Evolutionary conservation across 2,329 filamentous ascomycete genomes (phyloP).

Genomic region (Eutypella sp.): DNA sequence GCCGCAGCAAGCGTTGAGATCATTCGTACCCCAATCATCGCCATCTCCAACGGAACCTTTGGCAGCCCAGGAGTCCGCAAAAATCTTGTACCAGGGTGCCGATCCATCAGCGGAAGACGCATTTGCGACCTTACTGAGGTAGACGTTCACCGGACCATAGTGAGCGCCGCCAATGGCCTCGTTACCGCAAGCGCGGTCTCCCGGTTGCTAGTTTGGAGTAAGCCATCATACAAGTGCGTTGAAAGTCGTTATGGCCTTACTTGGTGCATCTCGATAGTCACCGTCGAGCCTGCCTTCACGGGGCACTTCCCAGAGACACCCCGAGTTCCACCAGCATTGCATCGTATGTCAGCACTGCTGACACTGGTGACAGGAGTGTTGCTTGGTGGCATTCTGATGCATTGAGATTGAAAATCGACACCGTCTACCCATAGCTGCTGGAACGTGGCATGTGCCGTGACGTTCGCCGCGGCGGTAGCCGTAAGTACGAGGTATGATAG

Average conservation of each 20-base stretch:
- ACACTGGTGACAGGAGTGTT: conserved; percentile 49
- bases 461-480: conserved; percentile 33
- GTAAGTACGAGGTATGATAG: conserved; percentile 26
- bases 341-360: conserved; percentile 36
- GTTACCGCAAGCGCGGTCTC: conserved; percentile 39
- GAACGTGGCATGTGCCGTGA: conserved; percentile 45
- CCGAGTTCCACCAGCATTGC: conserved; percentile 33
- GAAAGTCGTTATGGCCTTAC: conserved; percentile 9
- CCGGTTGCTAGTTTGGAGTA: conserved; percentile 31
- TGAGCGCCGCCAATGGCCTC: conserved; percentile 51
- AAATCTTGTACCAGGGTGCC: conserved; percentile 49
- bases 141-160: conserved; percentile 49
- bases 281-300: conserved; percentile 30
- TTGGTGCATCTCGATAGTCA: conserved; percentile 28
- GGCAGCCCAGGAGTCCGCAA: conserved; percentile 39
- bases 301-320: conserved; percentile 39
- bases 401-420: conserved; percentile 38
- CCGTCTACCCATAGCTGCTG: conserved; percentile 49
- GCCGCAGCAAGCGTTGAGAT: conserved; percentile 34
- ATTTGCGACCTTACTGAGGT: conserved; percentile 45
- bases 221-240: not conserved
- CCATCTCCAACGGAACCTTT: conserved; percentile 35
- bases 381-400: conserved; percentile 42
- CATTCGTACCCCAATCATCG: conserved; percentile 42
- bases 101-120: conserved; percentile 39